phyloP scores from a whole-genome alignment of 106 monocot species.

The Triglochin maritima region DNA sequence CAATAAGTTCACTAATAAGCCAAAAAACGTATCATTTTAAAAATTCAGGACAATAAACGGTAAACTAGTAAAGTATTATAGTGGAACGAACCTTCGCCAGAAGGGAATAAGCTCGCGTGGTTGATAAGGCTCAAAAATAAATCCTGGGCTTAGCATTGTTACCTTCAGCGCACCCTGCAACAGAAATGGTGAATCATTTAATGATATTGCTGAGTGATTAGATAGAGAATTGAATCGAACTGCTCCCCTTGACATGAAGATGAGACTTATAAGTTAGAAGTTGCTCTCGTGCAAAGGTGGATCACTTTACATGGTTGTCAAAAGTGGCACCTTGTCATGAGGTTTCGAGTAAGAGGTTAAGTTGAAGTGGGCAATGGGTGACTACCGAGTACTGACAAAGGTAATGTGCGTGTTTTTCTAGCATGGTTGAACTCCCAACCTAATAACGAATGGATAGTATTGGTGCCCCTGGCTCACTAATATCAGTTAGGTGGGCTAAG shows the following conservation, averaged over 20 bases:
- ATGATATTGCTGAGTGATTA: neutral
- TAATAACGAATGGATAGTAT: too few relatives aligned
- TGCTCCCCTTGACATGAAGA: neutral
- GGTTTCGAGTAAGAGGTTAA: too few relatives aligned
- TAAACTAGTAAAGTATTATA: neutral
- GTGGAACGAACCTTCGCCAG: slow-evolving; percentile 48
- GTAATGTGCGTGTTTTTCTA: neutral
- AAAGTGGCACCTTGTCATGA: too few relatives aligned
- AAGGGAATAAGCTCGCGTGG: slow-evolving; percentile 55
- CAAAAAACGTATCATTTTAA: neutral
- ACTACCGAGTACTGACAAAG: neutral
- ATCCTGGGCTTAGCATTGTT: slow-evolving; percentile 61
- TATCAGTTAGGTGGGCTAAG: too few relatives aligned
- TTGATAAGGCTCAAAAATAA: slow-evolving; percentile 68
- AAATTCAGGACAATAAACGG: neutral
- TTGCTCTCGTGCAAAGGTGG: too few relatives aligned
- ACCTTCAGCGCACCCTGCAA: slow-evolving; percentile 45
- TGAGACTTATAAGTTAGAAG: neutral
- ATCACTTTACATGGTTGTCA: too few relatives aligned
- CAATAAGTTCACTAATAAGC: too few relatives aligned
- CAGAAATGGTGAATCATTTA: neutral
- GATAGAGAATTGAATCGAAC: neutral
- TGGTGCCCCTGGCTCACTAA: too few relatives aligned
- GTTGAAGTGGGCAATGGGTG: too few relatives aligned
- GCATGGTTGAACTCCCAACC: too few relatives aligned